Base-by-base conservation (phyloP, 305 asterid genomes). In the Fraxinus floribunda region DNA sequence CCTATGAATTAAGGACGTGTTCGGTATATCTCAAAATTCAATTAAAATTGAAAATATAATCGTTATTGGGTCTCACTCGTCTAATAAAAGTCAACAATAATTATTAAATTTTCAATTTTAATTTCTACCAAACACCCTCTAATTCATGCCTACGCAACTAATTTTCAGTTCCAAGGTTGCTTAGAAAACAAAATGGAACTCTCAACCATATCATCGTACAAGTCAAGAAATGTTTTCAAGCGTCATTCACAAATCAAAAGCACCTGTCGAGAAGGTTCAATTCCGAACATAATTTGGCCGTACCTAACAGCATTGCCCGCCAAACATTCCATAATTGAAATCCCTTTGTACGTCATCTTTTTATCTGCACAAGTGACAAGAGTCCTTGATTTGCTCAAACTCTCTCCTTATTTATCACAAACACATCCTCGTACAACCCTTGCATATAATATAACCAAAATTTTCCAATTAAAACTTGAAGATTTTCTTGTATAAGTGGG, bases 381-480 rank as follows among this genome's bases (percentile, higher is more conserved):
- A 34, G 68, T 18, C 85, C 92, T 91, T 82, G 89, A 83, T 86
- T 86, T 86, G 87, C 90, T 88, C 90, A 85, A 85, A 82, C 81
- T 7, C 71, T 24, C 46, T 36, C 38, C 38, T 1, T 35, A 79
- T 74, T 34, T 30, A 76, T 75, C 16, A 6, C 81, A 44, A 81
- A 68, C 83, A 72, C 86, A 78, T 82, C 81, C 75, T 16, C 76
- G 3, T 70, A 16, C 41, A 10, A 8, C 57, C 57, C 71, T 39
- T 38, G 71, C 44, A 26, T 26, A 26, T 26, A 26, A 29, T 68
- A 38, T 66, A 36, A 29, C 10, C 18, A 29, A 35, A 9, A 20
- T 29, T 38, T 32, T 46, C 55, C 78, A 39, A 29, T 62, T 24
- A 30, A 30, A 32, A 41, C 44, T 30, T 34, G 76, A 71, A 32